phyloP scores from a whole-genome alignment of 1,284 basidiomycete species.

The Pseudozyma tsukubaensis region DNA sequence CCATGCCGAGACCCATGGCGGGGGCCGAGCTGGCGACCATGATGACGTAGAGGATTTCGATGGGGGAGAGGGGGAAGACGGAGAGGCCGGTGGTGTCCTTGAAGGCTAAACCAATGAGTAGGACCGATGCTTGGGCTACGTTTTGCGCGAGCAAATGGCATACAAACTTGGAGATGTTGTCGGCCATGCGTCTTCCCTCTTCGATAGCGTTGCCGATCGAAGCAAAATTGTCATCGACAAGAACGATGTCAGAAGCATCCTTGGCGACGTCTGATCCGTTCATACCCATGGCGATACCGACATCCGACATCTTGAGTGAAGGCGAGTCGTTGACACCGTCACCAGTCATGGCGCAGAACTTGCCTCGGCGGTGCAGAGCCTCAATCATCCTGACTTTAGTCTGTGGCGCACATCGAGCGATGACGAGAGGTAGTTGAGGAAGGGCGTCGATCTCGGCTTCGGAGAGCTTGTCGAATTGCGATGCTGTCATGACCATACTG shows the following conservation, averaged over 20 bases:
- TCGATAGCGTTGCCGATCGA: conserved; percentile 77
- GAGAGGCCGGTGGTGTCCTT: conserved; percentile 73
- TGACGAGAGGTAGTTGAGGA: conserved; percentile 74
- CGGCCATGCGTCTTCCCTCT: conserved; percentile 75
- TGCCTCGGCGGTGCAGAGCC: conserved; percentile 72
- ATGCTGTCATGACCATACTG: conserved; percentile 71
- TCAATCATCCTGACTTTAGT: conserved; percentile 74
- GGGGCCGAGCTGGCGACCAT: conserved; percentile 69
- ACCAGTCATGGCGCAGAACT: conserved; percentile 67
- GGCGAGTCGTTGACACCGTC: conserved; percentile 69
- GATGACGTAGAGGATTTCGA: conserved; percentile 74
- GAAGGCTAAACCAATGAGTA: conserved; percentile 77
- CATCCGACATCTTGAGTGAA: conserved; percentile 66
- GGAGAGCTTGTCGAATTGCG: conserved; percentile 76
- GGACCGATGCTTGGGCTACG: conserved; percentile 64
- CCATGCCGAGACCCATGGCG: conserved; percentile 71
- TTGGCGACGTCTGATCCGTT: conserved; percentile 68
- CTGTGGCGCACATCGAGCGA: conserved; percentile 73
- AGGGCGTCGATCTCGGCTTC: conserved; percentile 76
- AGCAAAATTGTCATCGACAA: conserved; percentile 80
- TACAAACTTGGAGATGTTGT: conserved; percentile 70
- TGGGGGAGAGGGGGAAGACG: conserved; percentile 78
- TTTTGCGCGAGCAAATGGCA: conserved; percentile 67
- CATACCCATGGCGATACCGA: conserved; percentile 68
- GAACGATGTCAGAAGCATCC: conserved; percentile 75